These are phyloP conservation scores for Ophiocordyceps sinensis DNA, from an alignment of 2,329 filamentous ascomycete species.

Conservation along the genomic window DNA sequence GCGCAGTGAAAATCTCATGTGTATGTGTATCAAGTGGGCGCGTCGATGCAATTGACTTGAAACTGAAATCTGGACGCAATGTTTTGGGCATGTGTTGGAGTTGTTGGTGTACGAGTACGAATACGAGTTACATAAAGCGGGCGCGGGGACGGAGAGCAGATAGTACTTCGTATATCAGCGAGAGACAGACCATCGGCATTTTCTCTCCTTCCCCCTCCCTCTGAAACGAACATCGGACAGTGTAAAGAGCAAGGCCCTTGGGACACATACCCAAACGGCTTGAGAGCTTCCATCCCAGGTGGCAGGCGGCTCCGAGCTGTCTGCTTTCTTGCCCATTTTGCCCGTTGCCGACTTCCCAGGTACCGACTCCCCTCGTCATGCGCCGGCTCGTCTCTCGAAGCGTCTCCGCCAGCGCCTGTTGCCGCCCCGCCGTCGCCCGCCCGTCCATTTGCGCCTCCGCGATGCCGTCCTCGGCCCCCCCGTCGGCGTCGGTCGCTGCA, in stretches of 20 bases:
- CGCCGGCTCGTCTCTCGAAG: conserved; percentile 30
- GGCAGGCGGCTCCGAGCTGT: too few relatives aligned
- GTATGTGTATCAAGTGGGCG: neutral
- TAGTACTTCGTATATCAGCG: too few relatives aligned
- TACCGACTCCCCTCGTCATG: conserved; percentile 18
- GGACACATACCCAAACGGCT: too few relatives aligned
- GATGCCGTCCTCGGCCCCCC: conserved; percentile 18
- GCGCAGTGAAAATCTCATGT: neutral
- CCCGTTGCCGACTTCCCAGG: too few relatives aligned
- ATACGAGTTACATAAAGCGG: neutral
- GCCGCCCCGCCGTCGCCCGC: conserved; percentile 13
- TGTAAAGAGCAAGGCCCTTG: too few relatives aligned
- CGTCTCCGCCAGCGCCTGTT: conserved; percentile 18
- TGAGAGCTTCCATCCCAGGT: too few relatives aligned
- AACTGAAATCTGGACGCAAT: neutral
- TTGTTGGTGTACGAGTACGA: neutral
- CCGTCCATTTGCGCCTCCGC: conserved; percentile 7
- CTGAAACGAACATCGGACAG: neutral
- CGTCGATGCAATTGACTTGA: neutral
- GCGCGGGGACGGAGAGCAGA: neutral
- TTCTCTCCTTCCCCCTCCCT: neutral
- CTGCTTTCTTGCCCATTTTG: too few relatives aligned
- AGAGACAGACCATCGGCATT: too few relatives aligned
- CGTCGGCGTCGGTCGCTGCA: conserved; percentile 22
- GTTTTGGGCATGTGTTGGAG: too few relatives aligned